phyloP scores from a whole-genome alignment of 805 yeast genomes.

The Yamadazyma olivae region DNA sequence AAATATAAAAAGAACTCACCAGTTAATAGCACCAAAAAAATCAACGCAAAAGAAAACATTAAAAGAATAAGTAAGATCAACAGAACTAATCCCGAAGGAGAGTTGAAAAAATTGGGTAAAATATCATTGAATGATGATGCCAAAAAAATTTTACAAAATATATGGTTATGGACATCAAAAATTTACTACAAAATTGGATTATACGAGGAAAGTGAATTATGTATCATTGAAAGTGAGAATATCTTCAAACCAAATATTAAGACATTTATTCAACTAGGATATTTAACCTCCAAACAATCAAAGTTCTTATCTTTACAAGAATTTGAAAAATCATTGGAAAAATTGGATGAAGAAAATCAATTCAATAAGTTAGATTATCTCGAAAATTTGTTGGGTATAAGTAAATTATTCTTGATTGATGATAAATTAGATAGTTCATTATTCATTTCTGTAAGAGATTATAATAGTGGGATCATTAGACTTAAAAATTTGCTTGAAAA shows the following conservation, averaged over 20 bases:
- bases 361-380: constrained; percentile 38
- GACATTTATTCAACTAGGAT: constrained; percentile 50
- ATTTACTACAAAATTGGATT: constrained; percentile 58
- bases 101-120: constrained; percentile 5
- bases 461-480: constrained; percentile 58
- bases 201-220: constrained; percentile 60
- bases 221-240: constrained; percentile 68
- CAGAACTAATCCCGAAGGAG: neutral
- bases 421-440: constrained; percentile 28
- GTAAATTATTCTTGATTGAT: constrained; percentile 46
- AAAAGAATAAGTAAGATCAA: constrained; percentile 14
- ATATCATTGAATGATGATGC: constrained; percentile 7
- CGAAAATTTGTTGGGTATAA: constrained; percentile 53
- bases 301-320: constrained; percentile 55
- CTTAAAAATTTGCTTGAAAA: constrained; percentile 45
- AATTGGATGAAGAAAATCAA: constrained; percentile 23
- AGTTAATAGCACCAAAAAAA: constrained; percentile 7
- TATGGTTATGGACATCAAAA: constrained; percentile 76
- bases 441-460: constrained; percentile 56
- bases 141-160: constrained; percentile 45
- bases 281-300: constrained; percentile 39
- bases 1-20: constrained; percentile 2
- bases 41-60: constrained; percentile 19
- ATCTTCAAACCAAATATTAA: constrained; percentile 43
- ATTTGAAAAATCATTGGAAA: constrained; percentile 60